Evolutionary conservation across 305 asterid genomes (phyloP).

Genomic region (Striga hermonthica): DNA sequence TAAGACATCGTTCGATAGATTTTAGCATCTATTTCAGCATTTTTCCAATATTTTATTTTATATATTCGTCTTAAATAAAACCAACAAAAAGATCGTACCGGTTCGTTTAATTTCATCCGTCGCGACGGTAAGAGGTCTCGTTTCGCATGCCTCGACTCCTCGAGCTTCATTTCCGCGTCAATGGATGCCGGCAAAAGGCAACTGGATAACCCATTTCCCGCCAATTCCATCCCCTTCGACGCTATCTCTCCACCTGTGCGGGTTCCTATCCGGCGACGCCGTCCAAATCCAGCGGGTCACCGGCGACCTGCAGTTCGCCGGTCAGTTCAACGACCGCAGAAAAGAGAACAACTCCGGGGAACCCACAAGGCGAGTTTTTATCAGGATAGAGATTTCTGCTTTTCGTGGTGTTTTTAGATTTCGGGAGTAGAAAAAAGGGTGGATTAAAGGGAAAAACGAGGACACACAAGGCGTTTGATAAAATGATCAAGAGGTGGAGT

Average conservation of each 20-base stretch:
- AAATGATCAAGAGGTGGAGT: slow-evolving; percentile 36
- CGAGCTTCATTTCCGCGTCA: neutral
- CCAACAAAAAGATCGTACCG: neutral
- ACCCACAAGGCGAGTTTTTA: slow-evolving; percentile 24
- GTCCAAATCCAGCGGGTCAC: slow-evolving; percentile 41
- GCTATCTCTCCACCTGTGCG: slow-evolving; percentile 32
- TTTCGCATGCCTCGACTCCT: too few species aligned
- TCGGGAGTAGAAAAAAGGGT: slow-evolving; percentile 15
- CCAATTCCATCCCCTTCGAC: slow-evolving; percentile 20
- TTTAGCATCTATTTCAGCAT: too few species aligned
- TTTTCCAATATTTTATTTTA: too few species aligned
- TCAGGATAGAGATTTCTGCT: neutral
- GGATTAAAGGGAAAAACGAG: neutral
- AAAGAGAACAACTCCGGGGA: slow-evolving; percentile 14
- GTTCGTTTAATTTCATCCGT: neutral
- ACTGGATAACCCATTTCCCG: slow-evolving; percentile 6
- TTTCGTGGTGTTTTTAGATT: slow-evolving; percentile 3
- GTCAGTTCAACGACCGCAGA: slow-evolving; percentile 36
- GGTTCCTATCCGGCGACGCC: slow-evolving; percentile 35
- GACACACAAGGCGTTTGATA: slow-evolving; percentile 30
- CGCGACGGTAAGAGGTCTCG: slow-evolving; percentile 5
- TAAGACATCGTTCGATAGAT: too few species aligned
- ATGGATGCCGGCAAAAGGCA: slow-evolving; percentile 16
- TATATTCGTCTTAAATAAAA: too few species aligned
- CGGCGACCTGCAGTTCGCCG: slow-evolving; percentile 37